These are phyloP conservation scores for Leucogyrophana mollusca DNA, from an alignment of 768 basidiomycete genomes.

Conservation along the genomic window DNA sequence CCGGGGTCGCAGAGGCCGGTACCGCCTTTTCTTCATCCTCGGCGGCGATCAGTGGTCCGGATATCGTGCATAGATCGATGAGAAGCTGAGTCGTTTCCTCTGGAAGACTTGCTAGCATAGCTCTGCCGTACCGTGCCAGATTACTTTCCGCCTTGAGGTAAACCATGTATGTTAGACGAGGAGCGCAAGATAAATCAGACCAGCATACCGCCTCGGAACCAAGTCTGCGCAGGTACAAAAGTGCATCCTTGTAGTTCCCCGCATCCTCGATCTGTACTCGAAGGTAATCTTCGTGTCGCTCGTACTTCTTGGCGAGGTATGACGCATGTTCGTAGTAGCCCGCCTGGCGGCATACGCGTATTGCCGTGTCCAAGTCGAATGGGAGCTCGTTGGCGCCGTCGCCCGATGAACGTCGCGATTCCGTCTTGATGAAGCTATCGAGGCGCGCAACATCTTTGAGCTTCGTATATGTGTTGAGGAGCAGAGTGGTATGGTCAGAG, in stretches of 20 bases:
- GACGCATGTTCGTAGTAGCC: slow-evolving; percentile 95
- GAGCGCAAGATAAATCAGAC: neutral
- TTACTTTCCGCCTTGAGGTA: slow-evolving; percentile 78
- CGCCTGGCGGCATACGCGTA: slow-evolving; percentile 94
- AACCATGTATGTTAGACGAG: neutral
- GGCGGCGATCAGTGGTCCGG: slow-evolving; percentile 43
- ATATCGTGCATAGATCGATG: slow-evolving; percentile 86
- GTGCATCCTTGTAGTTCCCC: slow-evolving; percentile 68
- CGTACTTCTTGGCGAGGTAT: slow-evolving; percentile 90
- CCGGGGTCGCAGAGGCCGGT: slow-evolving; percentile 24
- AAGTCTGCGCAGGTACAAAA: slow-evolving; percentile 75
- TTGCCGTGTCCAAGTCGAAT: slow-evolving; percentile 96
- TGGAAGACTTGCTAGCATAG: slow-evolving; percentile 78
- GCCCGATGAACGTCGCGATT: slow-evolving; percentile 49
- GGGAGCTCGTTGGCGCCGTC: slow-evolving; percentile 70
- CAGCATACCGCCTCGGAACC: slow-evolving; percentile 72
- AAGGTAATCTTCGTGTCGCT: slow-evolving; percentile 89
- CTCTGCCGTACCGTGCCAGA: slow-evolving; percentile 84
- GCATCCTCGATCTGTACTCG: slow-evolving; percentile 94
- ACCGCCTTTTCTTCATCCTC: slow-evolving; percentile 39
- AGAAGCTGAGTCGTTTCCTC: slow-evolving; percentile 88
- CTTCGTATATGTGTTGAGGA: slow-evolving; percentile 97
- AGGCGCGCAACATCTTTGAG: slow-evolving; percentile 87
- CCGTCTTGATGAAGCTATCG: slow-evolving; percentile 90
- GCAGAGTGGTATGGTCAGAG: slow-evolving; percentile 92